Conservation (phyloP, 2,329 filamentous ascomycete species). For the Aurifilum marmelostoma region DNA sequence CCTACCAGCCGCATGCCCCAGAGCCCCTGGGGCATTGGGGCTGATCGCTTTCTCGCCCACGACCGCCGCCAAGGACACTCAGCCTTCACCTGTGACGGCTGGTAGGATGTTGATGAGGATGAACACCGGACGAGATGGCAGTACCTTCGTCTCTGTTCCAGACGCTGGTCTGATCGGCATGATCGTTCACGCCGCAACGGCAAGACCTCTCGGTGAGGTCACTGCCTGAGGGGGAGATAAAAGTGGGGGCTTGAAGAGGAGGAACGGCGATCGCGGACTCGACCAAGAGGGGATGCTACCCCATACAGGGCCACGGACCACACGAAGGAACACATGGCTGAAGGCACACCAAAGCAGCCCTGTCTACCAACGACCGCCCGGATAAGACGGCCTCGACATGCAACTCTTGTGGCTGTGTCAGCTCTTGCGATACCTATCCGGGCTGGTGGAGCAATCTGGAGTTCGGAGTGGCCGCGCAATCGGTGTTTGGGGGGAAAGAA, state of each 20-base stretch:
- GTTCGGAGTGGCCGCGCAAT: background rate
- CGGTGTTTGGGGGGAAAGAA: background rate
- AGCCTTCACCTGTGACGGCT: background rate
- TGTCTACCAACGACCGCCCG: background rate
- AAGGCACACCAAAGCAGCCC: background rate
- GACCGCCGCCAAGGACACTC: background rate
- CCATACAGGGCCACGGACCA: background rate
- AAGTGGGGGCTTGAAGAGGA: background rate
- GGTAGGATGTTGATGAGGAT: background rate
- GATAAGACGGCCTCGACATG: background rate
- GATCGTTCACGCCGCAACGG: background rate
- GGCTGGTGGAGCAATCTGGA: background rate
- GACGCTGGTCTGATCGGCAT: background rate
- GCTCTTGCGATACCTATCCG: background rate
- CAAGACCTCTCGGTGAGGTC: background rate
- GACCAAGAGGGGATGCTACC: background rate
- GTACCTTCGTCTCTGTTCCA: constrained; percentile 5
- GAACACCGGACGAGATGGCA: background rate
- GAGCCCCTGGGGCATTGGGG: background rate
- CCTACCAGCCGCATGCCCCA: background rate
- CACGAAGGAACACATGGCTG: background rate
- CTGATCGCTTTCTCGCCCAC: background rate
- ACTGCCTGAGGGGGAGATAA: background rate
- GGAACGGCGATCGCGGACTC: constrained; percentile 4
- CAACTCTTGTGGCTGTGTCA: background rate